Evolutionary conservation across 2,329 filamentous ascomycete species (phyloP), one percentile per base, ranked within the genome.

Genomic region (Paraconiothyrium brasiliense): DNA sequence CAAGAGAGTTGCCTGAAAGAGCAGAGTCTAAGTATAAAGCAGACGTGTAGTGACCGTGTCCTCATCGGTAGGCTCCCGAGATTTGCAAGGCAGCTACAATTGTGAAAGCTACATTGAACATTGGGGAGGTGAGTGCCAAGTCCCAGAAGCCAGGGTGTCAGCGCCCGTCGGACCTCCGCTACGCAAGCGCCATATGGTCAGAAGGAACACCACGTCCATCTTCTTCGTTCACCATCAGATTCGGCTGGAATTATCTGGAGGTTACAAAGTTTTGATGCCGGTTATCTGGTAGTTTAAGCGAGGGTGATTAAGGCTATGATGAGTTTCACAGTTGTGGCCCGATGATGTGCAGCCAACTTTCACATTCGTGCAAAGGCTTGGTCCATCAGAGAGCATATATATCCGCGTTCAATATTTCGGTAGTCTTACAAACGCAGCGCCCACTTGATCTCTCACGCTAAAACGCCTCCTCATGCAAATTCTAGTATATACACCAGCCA

Each of bases 401-500:
- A 47, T 39, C 6, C 32, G n/a, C 16, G 54, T 24, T 37, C 9
- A 35, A 58, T 57, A 6, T 54, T 39, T 58, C 22, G 20, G 56
- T 63, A 66, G 64, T 67, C 44, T 54, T 69, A 69, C 66, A 69
- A 59, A 58, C 59, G 50, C 50, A 41, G 54, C 61, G 56, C 61
- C 50, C 48, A 41, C 58, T 61, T 37, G 22, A 43, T 58, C 43
- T 58, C 66, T 61, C 64, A 65, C 49, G 49, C 60, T 59, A 34
- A 47, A 67, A 76, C 69, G 73, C 71, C 68, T 54, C 66, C 55
- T 58, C 50, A 77, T 76, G 73, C 74, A 71, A 71, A 58, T 63
- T 69, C 73, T 73, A 73, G 63, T 75, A 71, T 76, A 72, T 77
- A 73, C 68, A 74, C 60, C 57, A 62, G 46, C 60, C 39, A n/a